Evolutionary conservation across 2,329 filamentous ascomycete species (phyloP), one percentile per base, ranked within the genome.

Genomic region (Neurospora crassa): DNA sequence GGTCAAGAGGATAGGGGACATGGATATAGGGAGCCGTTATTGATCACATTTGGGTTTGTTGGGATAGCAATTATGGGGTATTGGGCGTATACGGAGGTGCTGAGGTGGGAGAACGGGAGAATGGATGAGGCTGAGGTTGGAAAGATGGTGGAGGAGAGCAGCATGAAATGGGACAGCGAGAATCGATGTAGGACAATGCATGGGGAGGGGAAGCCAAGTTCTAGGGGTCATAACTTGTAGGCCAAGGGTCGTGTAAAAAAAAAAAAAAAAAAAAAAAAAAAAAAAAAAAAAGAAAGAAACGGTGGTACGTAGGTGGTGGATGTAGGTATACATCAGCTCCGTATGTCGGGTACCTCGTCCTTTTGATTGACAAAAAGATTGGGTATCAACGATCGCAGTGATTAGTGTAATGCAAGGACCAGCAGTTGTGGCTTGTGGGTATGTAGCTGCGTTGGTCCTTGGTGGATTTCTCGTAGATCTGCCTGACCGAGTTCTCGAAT

Each of bases 1-100:
- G 29, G 4, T 63, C 24, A 63, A 11, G 29, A 29, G 29, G 18
- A 37, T 18, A 11, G 16, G 29, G 53, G 29, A 34, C 24, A 63
- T 34, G 72, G 71, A 24, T 82, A 81, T 73, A 71, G 73, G 34
- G 69, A 74, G 7, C 79, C 80, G 0, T 78, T 82, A 20, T 76
- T 76, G 47, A 76, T 75, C 10, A 81, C 80, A 0, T 70, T 81
- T 40, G 75, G 73, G 1, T 76, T 79, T 67, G 78, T 80, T 8
- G 76, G 74, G 2, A 74, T 74, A 8, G 75, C 79, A 2, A 73
- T 80, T 29, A 70, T 76, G 2, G 80, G 79, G 14, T 81, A 80
- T 68, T 68, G 77, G 40, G 75, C 75, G 8, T 81, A 80, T 71
- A 74, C 79, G 24, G 75, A 72, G 67, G 73, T 73, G 37, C 69